Conservation (phyloP, 2,329 filamentous ascomycete species). For the Verticillium isaacii region DNA sequence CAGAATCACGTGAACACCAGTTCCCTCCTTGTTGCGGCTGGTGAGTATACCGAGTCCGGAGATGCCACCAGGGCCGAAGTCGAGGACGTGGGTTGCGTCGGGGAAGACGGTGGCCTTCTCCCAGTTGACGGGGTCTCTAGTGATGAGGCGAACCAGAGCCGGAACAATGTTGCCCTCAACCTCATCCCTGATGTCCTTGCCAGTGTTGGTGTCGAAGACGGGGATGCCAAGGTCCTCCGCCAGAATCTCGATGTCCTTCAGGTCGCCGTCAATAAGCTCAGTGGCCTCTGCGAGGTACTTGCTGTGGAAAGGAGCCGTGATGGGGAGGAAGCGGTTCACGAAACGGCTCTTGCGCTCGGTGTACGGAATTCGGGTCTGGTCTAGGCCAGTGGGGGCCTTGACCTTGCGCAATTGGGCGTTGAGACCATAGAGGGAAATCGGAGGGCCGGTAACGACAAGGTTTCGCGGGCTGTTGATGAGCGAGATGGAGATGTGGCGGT, state of each 20-base stretch:
- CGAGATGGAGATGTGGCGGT: slow-evolving; percentile 92
- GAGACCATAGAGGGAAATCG: slow-evolving; percentile 91
- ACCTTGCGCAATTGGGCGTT: slow-evolving; percentile 94
- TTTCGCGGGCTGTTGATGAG: slow-evolving; percentile 96
- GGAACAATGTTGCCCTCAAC: slow-evolving; percentile 78
- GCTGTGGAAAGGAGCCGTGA: slow-evolving; percentile 98
- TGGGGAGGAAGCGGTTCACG: slow-evolving; percentile 93
- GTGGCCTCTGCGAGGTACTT: slow-evolving; percentile 83
- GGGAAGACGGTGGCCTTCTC: slow-evolving; percentile 91
- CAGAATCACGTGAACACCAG: slow-evolving; percentile 91
- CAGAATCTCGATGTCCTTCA: slow-evolving; percentile 76
- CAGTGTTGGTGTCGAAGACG: slow-evolving; percentile 86
- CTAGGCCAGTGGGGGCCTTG: slow-evolving; percentile 94
- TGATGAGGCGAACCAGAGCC: slow-evolving; percentile 85
- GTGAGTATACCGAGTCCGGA: slow-evolving; percentile 94
- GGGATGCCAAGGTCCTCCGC: slow-evolving; percentile 72
- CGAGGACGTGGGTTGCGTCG: slow-evolving; percentile 85
- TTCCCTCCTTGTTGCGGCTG: slow-evolving; percentile 98
- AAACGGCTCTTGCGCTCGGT: slow-evolving; percentile 96
- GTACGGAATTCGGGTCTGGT: slow-evolving; percentile 90
- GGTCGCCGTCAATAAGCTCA: slow-evolving; percentile 77
- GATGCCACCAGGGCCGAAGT: slow-evolving; percentile 95
- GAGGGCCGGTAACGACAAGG: slow-evolving; percentile 92
- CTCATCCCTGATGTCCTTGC: slow-evolving; percentile 71
- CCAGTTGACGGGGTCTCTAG: slow-evolving; percentile 91